Evolutionary conservation across 345 rosid genomes (phyloP), one percentile per base, ranked within the genome.

Genomic region (Gossypium herbaceum): DNA sequence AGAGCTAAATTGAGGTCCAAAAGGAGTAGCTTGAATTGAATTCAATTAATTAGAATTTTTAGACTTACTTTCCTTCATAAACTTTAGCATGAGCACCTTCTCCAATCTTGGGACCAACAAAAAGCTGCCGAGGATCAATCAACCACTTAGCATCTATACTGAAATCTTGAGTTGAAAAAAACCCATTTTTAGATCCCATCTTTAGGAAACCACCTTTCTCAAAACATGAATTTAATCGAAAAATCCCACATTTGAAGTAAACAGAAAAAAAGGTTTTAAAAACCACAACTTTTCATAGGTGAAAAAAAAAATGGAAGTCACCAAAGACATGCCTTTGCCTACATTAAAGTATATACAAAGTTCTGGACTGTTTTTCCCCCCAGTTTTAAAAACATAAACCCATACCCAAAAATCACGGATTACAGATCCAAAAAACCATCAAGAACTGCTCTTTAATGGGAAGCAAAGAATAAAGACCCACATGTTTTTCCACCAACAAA

Each of bases 71-170:
- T 78, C 97, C 99, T 81, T 95, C 97, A 8, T 95, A 95, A 6
- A 95, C 98, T 85, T 95, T 93, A 79, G 98, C 98, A 89, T 93
- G 98, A 77, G 98, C 97, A 62, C 99, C 98, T 79, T 95, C 99
- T 43, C 98, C 98, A 85, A 95, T 89, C 89, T 91, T 93, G 6
- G 99, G 98, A 29, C 99, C 99, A 82, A 95, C 97, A 79, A 90
- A 89, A 16, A 95, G 96, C 72, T 81, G 92, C 87, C 88, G 90
- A 45, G 98, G 90, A 86, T 95, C 97, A 80, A 95, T 82, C 67
- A 95, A 78, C 98, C 97, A 93, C 87, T 88, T 93, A 48, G 81
- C 80, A 78, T 93, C 99, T 89, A 95, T 79, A 84, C 68, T 81
- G 64, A 91, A 86, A 73, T 88, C 91, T 59, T 83, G 84, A 16